Evolutionary conservation across 345 rosid species (phyloP).

Genomic region (Euclidium syriacum): DNA sequence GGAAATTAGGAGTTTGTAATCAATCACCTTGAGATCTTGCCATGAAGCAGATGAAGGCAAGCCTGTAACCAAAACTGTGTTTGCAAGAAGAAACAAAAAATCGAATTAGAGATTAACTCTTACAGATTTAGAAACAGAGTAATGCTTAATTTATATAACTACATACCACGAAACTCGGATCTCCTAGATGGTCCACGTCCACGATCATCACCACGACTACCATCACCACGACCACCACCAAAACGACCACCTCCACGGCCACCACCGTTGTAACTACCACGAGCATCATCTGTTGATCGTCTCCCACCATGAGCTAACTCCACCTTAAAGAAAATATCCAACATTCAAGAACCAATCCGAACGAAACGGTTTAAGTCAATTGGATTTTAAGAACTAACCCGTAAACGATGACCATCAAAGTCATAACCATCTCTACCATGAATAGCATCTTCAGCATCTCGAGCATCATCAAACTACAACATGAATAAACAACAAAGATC

Average conservation of each 20-base stretch:
- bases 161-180: slow-evolving; percentile 85
- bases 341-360: neutral
- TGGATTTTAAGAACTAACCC: slow-evolving; percentile 42
- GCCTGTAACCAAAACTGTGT: slow-evolving; percentile 76
- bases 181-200: slow-evolving; percentile 87
- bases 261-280: slow-evolving; percentile 60
- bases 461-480: slow-evolving; percentile 35
- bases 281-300: slow-evolving; percentile 63
- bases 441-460: slow-evolving; percentile 98
- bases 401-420: slow-evolving; percentile 78
- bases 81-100: neutral
- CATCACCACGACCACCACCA: neutral
- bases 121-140: neutral
- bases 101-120: neutral
- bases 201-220: slow-evolving; percentile 38
- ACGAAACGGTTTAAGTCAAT: too few species aligned
- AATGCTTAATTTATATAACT: neutral
- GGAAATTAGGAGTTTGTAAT: neutral
- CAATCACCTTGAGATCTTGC: slow-evolving; percentile 97
- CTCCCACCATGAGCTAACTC: slow-evolving; percentile 98
- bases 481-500: neutral
- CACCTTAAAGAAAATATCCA: slow-evolving; percentile 56
- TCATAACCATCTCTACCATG: slow-evolving; percentile 96
- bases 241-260: slow-evolving; percentile 35
- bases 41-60: slow-evolving; percentile 97